A percentile compares a stretch with the other conserved stretches of the same genome.
Conservation (phyloP, 192 early-diverging fungal genomes). For the Entomortierella beljakovae region DNA sequence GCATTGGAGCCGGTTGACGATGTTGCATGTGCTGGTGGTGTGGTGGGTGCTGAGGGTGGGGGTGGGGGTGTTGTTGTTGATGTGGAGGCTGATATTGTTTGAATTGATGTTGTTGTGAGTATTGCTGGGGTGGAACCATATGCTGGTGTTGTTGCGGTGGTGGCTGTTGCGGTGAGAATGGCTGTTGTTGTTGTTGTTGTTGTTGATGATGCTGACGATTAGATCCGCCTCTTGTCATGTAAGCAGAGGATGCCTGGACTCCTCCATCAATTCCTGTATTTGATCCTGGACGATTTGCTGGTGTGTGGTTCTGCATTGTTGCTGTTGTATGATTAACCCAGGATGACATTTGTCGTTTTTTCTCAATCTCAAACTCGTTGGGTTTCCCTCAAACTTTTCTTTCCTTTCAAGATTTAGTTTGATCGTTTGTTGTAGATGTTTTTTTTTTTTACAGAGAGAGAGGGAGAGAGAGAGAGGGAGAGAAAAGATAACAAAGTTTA, state of each 20-base stretch:
- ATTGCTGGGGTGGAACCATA: constrained; percentile 5
- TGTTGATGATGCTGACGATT: constrained; percentile 18
- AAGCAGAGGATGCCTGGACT: constrained; percentile 7
- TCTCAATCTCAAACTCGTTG: no score
- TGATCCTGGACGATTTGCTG: neutral
- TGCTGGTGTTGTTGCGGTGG: neutral
- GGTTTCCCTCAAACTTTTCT: no score
- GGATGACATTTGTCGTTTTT: constrained; percentile 9
- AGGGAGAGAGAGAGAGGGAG: no score
- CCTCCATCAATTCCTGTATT: constrained; percentile 13
- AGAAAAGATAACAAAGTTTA: no score
- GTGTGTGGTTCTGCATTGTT: constrained; percentile 32
- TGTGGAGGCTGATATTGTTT: neutral
- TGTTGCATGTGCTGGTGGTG: constrained; percentile 1
- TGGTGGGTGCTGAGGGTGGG: neutral
- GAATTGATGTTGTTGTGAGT: constrained; percentile 1
- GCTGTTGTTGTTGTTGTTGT: constrained; percentile 6
- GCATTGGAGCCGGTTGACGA: neutral
- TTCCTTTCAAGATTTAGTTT: no score
- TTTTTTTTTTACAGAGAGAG: no score
- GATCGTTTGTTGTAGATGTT: no score
- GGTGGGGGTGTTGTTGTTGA: constrained; percentile 14
- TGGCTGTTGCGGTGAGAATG: constrained; percentile 1
- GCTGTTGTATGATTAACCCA: constrained; percentile 51
- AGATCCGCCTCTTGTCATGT: constrained; percentile 2